A percentile compares a stretch with the other conserved stretches of the same genome.
Conservation (phyloP, 2,329 filamentous ascomycete genomes). For the Onygenales sp. region DNA sequence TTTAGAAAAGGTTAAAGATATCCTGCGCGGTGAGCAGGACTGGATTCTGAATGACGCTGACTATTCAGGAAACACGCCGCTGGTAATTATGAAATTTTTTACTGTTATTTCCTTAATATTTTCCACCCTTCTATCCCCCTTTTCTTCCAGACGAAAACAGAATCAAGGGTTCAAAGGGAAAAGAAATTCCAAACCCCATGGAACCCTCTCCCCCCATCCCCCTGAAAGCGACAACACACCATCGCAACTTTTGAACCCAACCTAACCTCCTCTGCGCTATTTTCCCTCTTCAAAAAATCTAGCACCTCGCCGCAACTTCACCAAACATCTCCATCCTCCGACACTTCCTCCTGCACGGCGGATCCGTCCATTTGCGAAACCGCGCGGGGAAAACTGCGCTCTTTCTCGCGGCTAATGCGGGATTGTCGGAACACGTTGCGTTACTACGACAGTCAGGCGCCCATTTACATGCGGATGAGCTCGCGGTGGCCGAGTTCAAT, state of each 20-base stretch:
- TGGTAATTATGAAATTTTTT: constrained; percentile 20
- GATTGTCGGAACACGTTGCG: constrained; percentile 44
- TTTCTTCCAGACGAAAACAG: background rate
- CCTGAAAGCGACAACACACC: background rate
- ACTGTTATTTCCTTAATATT: background rate
- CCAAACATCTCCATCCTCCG: constrained; percentile 47
- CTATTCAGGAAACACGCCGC: constrained; percentile 68
- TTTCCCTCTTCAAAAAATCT: constrained; percentile 6
- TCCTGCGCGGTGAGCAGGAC: constrained; percentile 57
- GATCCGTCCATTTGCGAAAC: constrained; percentile 52
- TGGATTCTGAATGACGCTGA: constrained; percentile 65
- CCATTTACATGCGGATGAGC: constrained; percentile 50
- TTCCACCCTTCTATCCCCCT: background rate
- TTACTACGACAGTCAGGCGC: constrained; percentile 48
- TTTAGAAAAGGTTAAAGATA: constrained; percentile 53
- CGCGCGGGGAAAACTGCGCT: constrained; percentile 48
- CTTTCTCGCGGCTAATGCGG: constrained; percentile 50
- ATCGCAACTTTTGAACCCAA: background rate
- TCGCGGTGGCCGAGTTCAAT: constrained; percentile 42
- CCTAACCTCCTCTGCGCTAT: background rate
- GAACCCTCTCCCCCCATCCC: background rate
- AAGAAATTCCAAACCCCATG: background rate
- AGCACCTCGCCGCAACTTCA: constrained; percentile 50
- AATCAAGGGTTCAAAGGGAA: background rate
- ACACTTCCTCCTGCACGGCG: constrained; percentile 47